Percentiles rank a stretch among this genome's conserved stretches.
Evolutionary conservation across 1,284 basidiomycete genomes (phyloP).

Genomic region (Agroathelia rolfsii): DNA sequence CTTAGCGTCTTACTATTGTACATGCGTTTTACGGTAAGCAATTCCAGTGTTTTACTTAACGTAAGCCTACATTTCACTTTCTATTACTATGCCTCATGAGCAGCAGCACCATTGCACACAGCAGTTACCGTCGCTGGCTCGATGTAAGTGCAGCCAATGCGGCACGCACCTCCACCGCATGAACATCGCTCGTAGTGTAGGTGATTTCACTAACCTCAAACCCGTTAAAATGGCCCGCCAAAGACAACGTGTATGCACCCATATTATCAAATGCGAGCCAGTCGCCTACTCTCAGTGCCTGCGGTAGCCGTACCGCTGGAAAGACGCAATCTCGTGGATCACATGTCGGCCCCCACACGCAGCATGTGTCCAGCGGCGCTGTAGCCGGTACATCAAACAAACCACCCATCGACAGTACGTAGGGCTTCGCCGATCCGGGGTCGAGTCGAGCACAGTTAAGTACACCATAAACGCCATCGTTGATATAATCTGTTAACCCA

Average conservation of each 20-base stretch:
- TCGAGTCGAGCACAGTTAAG: conserved; percentile 90
- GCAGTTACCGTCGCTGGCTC: too few relatives aligned
- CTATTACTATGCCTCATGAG: too few relatives aligned
- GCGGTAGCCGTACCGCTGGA: conserved; percentile 37
- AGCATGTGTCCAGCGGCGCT: too few relatives aligned
- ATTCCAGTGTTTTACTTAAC: too few relatives aligned
- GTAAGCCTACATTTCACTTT: too few relatives aligned
- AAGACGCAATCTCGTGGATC: conserved; percentile 71
- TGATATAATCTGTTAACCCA: conserved; percentile 76
- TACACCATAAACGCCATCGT: conserved; percentile 95
- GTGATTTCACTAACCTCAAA: conserved; percentile 34
- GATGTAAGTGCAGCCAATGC: conserved; percentile 21
- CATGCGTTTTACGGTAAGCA: too few relatives aligned
- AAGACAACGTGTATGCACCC: conserved; percentile 76
- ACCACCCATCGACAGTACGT: conserved; percentile 41
- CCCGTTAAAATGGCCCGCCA: conserved; percentile 67
- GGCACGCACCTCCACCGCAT: conserved; percentile 21
- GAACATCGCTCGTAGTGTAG: conserved; percentile 33
- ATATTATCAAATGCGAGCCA: conserved; percentile 73
- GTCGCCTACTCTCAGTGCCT: conserved; percentile 56
- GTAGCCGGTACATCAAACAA: conserved; percentile 35
- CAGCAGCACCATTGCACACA: conserved; percentile 12
- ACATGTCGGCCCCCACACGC: too few relatives aligned
- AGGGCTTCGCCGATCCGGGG: conserved; percentile 66
- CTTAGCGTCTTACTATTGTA: too few relatives aligned